Percentiles rank a stretch among this genome's conserved stretches.
These are phyloP conservation scores for Spiraea crenata DNA, from an alignment of 331 rosid genomes.

Conservation along the genomic window DNA sequence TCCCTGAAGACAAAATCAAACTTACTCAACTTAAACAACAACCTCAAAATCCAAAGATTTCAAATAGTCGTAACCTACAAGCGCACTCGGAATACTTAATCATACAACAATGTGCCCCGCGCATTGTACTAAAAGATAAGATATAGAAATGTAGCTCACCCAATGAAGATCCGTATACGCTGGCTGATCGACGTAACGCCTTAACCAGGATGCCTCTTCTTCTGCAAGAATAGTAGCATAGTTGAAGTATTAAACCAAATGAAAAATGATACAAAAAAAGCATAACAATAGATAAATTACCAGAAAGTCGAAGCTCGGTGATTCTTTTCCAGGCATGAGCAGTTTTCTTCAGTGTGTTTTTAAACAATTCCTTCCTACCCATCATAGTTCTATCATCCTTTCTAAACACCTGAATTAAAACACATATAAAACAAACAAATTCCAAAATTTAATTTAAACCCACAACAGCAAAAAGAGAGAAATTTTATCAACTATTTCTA, in stretches of 20 bases:
- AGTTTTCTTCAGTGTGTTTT: slow-evolving; percentile 74
- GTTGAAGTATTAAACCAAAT: slow-evolving; percentile 10
- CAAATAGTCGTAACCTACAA: background rate
- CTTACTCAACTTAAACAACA: background rate
- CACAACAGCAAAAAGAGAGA: too few relatives aligned
- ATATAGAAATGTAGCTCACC: slow-evolving; percentile 41
- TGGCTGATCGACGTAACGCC: slow-evolving; percentile 75
- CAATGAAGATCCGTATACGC: slow-evolving; percentile 97
- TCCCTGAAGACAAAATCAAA: slow-evolving; percentile 47
- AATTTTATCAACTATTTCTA: background rate
- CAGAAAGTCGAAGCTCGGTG: slow-evolving; percentile 72
- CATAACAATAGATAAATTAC: slow-evolving; percentile 28
- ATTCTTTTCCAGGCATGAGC: slow-evolving; percentile 88
- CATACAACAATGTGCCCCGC: background rate
- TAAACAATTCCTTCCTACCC: slow-evolving; percentile 76
- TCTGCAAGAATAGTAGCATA: slow-evolving; percentile 41
- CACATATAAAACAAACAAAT: background rate
- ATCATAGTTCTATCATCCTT: slow-evolving; percentile 69
- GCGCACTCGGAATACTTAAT: background rate
- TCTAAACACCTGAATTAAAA: slow-evolving; percentile 51
- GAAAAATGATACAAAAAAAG: background rate
- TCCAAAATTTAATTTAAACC: background rate
- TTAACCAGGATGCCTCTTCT: slow-evolving; percentile 68
- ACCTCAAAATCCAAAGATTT: background rate
- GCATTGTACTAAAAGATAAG: background rate